A percentile compares a stretch with the other conserved stretches of the same genome.
Conservation (phyloP, 352 stramenopile genomes). For the Phytophthora palmivora region DNA sequence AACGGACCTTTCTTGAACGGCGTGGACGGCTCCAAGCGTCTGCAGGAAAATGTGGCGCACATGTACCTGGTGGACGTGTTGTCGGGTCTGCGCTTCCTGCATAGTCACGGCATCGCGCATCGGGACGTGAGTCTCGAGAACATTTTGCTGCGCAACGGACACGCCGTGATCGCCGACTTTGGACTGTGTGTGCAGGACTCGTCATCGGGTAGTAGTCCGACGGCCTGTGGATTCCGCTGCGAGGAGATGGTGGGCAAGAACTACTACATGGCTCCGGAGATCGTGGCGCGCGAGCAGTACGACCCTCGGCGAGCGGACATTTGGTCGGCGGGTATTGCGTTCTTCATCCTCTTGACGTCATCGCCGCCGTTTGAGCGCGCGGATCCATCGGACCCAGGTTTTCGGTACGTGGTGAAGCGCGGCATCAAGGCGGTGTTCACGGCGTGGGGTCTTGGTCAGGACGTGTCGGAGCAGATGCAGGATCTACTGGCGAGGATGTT, state of each 20-base stretch:
- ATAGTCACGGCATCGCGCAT: conserved; percentile 84
- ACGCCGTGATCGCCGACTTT: conserved; percentile 76
- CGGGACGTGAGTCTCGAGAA: conserved; percentile 98
- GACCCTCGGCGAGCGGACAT: conserved; percentile 94
- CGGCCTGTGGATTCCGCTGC: conserved; percentile 46
- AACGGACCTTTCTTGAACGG: conserved; percentile 25
- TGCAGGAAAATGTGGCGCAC: conserved; percentile 58
- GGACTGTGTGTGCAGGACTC: conserved; percentile 68
- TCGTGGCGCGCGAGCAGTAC: conserved; percentile 84
- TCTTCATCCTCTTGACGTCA: conserved; percentile 95
- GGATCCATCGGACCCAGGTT: conserved; percentile 84
- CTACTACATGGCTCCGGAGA: conserved; percentile 98
- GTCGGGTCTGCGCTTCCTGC: conserved; percentile 66
- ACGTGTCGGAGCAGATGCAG: conserved; percentile 58
- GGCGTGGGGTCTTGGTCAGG: conserved; percentile 57
- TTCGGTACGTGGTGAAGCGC: conserved; percentile 84
- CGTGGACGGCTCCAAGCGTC: conserved; percentile 33
- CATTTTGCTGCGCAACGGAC: conserved; percentile 87
- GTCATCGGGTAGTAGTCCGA: conserved; percentile 1
- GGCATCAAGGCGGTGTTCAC: conserved; percentile 78
- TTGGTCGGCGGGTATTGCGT: conserved; percentile 93
- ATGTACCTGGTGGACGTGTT: conserved; percentile 77
- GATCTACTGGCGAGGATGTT: conserved; percentile 85
- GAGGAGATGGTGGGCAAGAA: conserved; percentile 89
- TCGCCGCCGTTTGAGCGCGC: conserved; percentile 93